Evolutionary conservation across 2,329 filamentous ascomycete species (phyloP).

Genomic region (Diplodia mutila): DNA sequence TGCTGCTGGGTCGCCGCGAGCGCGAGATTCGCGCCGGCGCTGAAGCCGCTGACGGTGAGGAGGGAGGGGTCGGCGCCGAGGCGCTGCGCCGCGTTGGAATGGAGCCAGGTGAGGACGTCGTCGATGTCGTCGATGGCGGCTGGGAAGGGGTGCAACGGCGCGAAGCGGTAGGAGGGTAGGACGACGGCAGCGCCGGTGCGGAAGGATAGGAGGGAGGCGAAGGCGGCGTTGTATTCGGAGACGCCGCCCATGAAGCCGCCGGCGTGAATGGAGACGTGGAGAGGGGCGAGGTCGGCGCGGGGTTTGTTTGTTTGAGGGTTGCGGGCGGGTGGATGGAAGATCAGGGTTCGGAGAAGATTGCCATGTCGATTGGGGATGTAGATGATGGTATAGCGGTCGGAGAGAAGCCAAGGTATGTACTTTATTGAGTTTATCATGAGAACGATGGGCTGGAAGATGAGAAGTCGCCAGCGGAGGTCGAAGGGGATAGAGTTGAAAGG

Average conservation of each 20-base stretch:
- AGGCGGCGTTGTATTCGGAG: constrained; percentile 44
- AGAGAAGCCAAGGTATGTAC: constrained; percentile 29
- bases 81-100: background rate
- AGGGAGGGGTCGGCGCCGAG: constrained; percentile 45
- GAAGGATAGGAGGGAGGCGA: constrained; percentile 41
- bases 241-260: constrained; percentile 52
- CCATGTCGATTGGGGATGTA: constrained; percentile 45
- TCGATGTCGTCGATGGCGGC: constrained; percentile 50
- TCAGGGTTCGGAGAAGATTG: constrained; percentile 50
- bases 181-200: constrained; percentile 49
- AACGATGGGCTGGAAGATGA: constrained; percentile 48
- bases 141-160: constrained; percentile 48
- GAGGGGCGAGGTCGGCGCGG: constrained; percentile 43
- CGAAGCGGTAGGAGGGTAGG: constrained; percentile 47
- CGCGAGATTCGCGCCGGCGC: constrained; percentile 51
- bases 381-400: constrained; percentile 36
- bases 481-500: constrained; percentile 45
- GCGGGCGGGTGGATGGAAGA: constrained; percentile 49
- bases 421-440: constrained; percentile 28
- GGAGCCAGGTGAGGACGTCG: constrained; percentile 47
- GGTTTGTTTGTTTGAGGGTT: constrained; percentile 31
- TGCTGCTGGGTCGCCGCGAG: constrained; percentile 36
- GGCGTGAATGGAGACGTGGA: constrained; percentile 52
- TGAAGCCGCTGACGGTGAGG: constrained; percentile 51
- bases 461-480: constrained; percentile 50